Evolutionary conservation across 139 green algal species (phyloP), one percentile per base, ranked within the genome.

Genomic region (Eudorina sp.): DNA sequence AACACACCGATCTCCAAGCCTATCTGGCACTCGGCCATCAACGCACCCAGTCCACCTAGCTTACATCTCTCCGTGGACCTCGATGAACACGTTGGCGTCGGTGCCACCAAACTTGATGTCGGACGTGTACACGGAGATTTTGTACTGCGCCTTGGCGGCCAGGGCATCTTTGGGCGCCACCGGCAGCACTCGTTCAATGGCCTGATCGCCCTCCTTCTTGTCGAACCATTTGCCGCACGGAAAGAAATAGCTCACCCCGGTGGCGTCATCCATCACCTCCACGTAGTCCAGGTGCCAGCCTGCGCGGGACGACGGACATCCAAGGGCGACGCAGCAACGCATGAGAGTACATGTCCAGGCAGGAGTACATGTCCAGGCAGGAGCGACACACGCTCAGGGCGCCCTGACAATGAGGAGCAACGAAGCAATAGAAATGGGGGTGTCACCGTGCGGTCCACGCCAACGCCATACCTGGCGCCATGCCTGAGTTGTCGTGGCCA

Each of bases 11-110:
- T n/a, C n/a, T n/a, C n/a, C n/a, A n/a, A n/a, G n/a, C n/a, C n/a
- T n/a, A n/a, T n/a, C n/a, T n/a, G n/a, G n/a, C n/a, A n/a, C n/a
- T n/a, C n/a, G n/a, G n/a, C n/a, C n/a, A n/a, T n/a, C n/a, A n/a
- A n/a, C n/a, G n/a, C n/a, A n/a, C n/a, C n/a, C n/a, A n/a, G n/a
- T n/a, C 72, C 25, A 46, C 41, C 1, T 38, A 18, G 23, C 79
- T 60, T n/a, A 75, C 55, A 85, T 85, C 40, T 75, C 79, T 6
- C 79, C 95, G 27, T 91, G 62, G 13, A 97, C 62, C 72, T 94
- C 85, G 45, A 95, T 91, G 82, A 90, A 93, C 58, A 97, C 94
- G 73, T 97, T 97, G 43, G 92, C 92, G 79, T 94, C 90, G 14
- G 94, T 96, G 43, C 93, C 94, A 34, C 92, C 89, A 68, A 94